Base-by-base conservation (phyloP, 2,329 filamentous ascomycete genomes). In the Fusarium pseudograminearum region DNA sequence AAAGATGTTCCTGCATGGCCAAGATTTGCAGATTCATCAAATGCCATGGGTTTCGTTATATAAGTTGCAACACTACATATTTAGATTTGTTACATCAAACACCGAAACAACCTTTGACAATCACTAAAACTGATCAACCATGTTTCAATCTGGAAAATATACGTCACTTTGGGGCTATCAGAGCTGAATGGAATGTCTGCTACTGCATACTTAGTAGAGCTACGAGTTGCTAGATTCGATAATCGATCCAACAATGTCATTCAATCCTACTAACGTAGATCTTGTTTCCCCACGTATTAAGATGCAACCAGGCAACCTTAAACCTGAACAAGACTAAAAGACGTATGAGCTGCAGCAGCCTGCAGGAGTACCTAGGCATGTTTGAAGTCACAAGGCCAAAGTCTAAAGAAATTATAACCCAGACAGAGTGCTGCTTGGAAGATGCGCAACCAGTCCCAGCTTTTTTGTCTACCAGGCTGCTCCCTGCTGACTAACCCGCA, bases 261-360 rank as follows among this genome's bases (percentile, higher is more conserved):
- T 45, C 33, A 54, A 68, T 64, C 41, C 57, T 57, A 47, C 57
- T 66, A 46, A 46, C n/a, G 30, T 56, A 64, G 54, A 65, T 66
- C 61, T 22, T 41, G 34, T 28, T 55, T 66, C 62, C 61, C 62
- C 62, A 61, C 55, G 61, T 65, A 66, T 38, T 28, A 66, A 65
- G 42, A 45, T 61, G 26, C 42, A 52, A 33, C 54, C 42, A n/a
- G 44, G 10, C 38, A 57, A 44, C 46, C 31, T 66, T 65, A 65
- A 61, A 22, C 61, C 54, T 40, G 54, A 61, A 65, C 20, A 57
- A 66, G 61, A 65, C 38, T 42, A 44, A 36, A 12, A 42, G 61
- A 40, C 31, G 54, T 33, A 31, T 61, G 47, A 55, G 62, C 24
- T 65, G 61, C 61, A 30, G 61, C 61, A 30, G 48, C 48, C 24